phyloP scores from a whole-genome alignment of 495 filamentous ascomycete species.

The Massariosphaeria phaeospora region DNA sequence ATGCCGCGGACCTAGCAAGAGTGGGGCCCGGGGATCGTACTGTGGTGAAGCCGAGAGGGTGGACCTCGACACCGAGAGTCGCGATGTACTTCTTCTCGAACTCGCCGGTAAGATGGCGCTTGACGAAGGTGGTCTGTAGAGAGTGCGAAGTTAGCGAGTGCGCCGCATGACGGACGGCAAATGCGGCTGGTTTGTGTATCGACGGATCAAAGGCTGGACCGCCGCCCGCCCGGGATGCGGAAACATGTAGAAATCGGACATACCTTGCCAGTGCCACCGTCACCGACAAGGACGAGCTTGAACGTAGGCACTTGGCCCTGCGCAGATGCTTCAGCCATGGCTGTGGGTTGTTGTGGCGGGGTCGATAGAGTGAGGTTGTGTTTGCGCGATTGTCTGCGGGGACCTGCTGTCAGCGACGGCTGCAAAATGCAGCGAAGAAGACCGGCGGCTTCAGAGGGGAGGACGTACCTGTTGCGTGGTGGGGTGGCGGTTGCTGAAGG shows the following conservation, averaged over 20 bases:
- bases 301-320: slow-evolving; percentile 60
- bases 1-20: neutral
- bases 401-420: slow-evolving; percentile 11
- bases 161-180: slow-evolving; percentile 6
- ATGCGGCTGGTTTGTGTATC: slow-evolving; percentile 13
- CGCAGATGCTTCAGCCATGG: slow-evolving; percentile 45
- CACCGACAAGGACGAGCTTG: slow-evolving; percentile 99
- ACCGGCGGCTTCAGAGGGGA: neutral
- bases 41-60: slow-evolving; percentile 88
- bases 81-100: slow-evolving; percentile 99
- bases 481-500: neutral
- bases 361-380: slow-evolving; percentile 32
- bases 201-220: neutral
- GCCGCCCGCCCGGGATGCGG: neutral
- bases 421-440: neutral
- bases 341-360: slow-evolving; percentile 35
- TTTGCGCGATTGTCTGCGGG: slow-evolving; percentile 22
- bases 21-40: slow-evolving; percentile 49
- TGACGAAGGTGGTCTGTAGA: slow-evolving; percentile 95
- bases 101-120: slow-evolving; percentile 98
- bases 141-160: slow-evolving; percentile 6
- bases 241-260: slow-evolving; percentile 27
- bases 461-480: slow-evolving; percentile 8
- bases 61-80: slow-evolving; percentile 98
- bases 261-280: slow-evolving; percentile 99